A percentile compares a stretch with the other conserved stretches of the same genome.
These are phyloP conservation scores for Krasilnikovozyma curviuscula DNA, from an alignment of 768 basidiomycete genomes.

Conservation along the genomic window DNA sequence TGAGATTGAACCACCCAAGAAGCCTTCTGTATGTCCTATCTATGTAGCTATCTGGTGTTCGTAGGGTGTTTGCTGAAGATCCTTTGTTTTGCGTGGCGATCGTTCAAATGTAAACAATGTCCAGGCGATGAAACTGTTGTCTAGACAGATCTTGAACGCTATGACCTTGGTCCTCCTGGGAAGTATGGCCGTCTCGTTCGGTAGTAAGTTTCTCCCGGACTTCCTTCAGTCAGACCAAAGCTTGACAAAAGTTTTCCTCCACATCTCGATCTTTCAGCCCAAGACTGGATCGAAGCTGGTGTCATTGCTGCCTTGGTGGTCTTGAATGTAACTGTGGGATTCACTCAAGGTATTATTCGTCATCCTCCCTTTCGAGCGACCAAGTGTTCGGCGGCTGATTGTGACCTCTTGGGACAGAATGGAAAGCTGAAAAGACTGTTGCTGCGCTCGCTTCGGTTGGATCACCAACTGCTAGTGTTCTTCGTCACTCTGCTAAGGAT, in stretches of 20 bases:
- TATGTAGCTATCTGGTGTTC: not conserved
- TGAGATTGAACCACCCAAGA: conserved; percentile 23
- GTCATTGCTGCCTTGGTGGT: conserved; percentile 26
- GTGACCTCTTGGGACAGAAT: too few species aligned
- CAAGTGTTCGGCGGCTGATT: too few species aligned
- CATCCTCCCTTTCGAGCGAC: too few species aligned
- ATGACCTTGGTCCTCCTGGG: conserved; percentile 23
- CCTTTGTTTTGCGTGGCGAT: not conserved
- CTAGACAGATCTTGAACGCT: conserved; percentile 28
- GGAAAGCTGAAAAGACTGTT: conserved; percentile 29
- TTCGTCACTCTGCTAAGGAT: conserved; percentile 17
- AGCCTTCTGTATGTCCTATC: conserved; percentile 11
- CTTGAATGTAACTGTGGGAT: conserved; percentile 25
- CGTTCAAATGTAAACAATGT: conserved; percentile 15
- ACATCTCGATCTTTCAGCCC: conserved; percentile 5
- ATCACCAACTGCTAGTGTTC: conserved; percentile 26
- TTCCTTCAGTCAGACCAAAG: not conserved
- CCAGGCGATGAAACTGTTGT: conserved; percentile 13
- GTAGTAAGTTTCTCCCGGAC: conserved; percentile 35
- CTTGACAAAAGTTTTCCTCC: not conserved
- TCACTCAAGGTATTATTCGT: too few species aligned
- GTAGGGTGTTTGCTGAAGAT: not conserved
- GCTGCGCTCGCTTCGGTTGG: conserved; percentile 28
- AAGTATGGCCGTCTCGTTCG: conserved; percentile 37
- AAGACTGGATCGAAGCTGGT: conserved; percentile 12